Evolutionary conservation across 192 early-diverging fungal species (phyloP).

Genomic region (Rhizophlyctis rosea): DNA sequence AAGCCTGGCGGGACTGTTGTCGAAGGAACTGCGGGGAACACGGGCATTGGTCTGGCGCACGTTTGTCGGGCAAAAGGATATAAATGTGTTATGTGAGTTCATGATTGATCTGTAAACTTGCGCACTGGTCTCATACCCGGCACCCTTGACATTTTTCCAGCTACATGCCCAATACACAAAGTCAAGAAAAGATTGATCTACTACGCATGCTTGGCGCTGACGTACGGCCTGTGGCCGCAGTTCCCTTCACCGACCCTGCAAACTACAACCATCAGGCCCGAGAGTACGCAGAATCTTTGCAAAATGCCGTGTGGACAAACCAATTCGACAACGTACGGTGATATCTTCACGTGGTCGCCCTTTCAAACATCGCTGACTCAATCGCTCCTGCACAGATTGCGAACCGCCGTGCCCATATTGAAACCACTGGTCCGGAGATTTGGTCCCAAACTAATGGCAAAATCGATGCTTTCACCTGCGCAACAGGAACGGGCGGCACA

Average conservation of each 20-base stretch:
- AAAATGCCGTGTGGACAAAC: slow-evolving; percentile 94
- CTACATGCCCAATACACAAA: slow-evolving; percentile 96
- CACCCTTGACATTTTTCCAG: not conserved
- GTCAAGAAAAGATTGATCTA: slow-evolving; percentile 92
- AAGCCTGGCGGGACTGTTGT: slow-evolving; percentile 86
- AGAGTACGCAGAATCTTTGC: slow-evolving; percentile 70
- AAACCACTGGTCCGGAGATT: slow-evolving; percentile 96
- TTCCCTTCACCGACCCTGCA: slow-evolving; percentile 83
- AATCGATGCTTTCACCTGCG: slow-evolving; percentile 87
- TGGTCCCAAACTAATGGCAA: slow-evolving; percentile 73
- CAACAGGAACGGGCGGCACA: slow-evolving; percentile 91
- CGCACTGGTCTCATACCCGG: not conserved
- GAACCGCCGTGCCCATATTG: slow-evolving; percentile 87
- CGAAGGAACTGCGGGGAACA: slow-evolving; percentile 69
- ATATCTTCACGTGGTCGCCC: too few relatives aligned
- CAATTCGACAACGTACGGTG: slow-evolving; percentile 83
- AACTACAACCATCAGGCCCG: slow-evolving; percentile 95
- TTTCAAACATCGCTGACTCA: too few relatives aligned
- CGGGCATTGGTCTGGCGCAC: slow-evolving; percentile 94
- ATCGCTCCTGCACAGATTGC: slow-evolving; percentile 44
- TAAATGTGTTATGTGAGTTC: slow-evolving; percentile 75
- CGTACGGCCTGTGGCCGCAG: slow-evolving; percentile 89
- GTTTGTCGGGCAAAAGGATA: slow-evolving; percentile 92
- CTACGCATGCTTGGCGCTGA: slow-evolving; percentile 91
- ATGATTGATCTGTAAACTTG: not conserved